Evolutionary conservation across 805 yeast genomes (phyloP).

Genomic region (Candida cerambycidarum): DNA sequence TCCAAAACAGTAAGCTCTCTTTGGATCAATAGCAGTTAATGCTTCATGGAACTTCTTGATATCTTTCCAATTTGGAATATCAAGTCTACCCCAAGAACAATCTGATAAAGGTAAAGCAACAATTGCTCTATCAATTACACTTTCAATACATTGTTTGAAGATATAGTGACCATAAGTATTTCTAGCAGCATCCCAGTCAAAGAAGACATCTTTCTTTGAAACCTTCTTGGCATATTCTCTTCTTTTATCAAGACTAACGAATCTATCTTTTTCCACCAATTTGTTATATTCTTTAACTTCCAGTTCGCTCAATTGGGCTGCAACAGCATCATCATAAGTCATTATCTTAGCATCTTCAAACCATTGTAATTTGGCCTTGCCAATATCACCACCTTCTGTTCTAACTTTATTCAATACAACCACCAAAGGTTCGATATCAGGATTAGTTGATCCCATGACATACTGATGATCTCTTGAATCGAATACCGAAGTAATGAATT

Average conservation of each 20-base stretch:
- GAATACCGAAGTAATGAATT: constrained; percentile 14
- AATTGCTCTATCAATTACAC: constrained; percentile 15
- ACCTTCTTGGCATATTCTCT: constrained; percentile 11
- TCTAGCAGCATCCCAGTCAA: constrained; percentile 15
- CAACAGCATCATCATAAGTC: constrained; percentile 15
- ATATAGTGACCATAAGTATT: constrained; percentile 15
- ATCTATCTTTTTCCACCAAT: constrained; percentile 5
- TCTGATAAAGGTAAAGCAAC: constrained; percentile 15
- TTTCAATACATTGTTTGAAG: constrained; percentile 14
- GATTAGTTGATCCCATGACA: constrained; percentile 14
- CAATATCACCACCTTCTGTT: constrained; percentile 5
- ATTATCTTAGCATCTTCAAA: constrained; percentile 12
- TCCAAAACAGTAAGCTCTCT: constrained; percentile 14
- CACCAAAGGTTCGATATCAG: constrained; percentile 13
- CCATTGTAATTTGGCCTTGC: constrained; percentile 12
- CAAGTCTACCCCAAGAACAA: constrained; percentile 14
- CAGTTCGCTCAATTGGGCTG: constrained; percentile 1
- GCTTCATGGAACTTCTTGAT: constrained; percentile 12
- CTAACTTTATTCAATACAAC: constrained; percentile 10
- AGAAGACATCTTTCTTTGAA: constrained; percentile 8
- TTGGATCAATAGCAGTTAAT: constrained; percentile 10
- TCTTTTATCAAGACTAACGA: constrained; percentile 11
- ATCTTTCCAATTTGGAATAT: constrained; percentile 11
- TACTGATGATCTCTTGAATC: constrained; percentile 15
- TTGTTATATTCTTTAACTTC: constrained; percentile 9